A percentile compares a stretch with the other conserved stretches of the same genome.
Evolutionary conservation across 2,329 filamentous ascomycete genomes (phyloP).

Genomic region (Cladosporium colombiae): DNA sequence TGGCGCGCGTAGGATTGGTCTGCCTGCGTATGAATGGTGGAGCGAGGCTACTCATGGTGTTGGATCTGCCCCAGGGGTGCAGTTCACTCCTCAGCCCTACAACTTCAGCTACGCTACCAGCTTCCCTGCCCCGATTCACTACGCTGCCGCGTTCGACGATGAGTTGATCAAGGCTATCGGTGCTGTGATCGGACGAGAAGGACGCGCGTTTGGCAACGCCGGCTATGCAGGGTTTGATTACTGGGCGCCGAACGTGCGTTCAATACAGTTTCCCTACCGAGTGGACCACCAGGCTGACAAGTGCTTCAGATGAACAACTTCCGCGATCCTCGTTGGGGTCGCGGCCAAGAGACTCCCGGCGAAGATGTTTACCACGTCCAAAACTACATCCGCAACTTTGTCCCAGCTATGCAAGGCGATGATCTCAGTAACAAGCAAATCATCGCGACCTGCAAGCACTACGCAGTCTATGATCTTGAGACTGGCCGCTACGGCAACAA

Average conservation of each 20-base stretch:
- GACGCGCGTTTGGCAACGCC: constrained; percentile 61
- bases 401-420: constrained; percentile 32
- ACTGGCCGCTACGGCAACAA: constrained; percentile 49
- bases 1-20: constrained; percentile 54
- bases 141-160: constrained; percentile 63
- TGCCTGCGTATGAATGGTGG: constrained; percentile 60
- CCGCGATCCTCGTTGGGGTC: constrained; percentile 26
- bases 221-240: constrained; percentile 51
- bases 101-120: constrained; percentile 60
- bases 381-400: constrained; percentile 33
- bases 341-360: constrained; percentile 44
- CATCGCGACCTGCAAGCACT: constrained; percentile 38
- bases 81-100: constrained; percentile 9
- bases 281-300: not conserved
- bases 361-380: constrained; percentile 24
- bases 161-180: constrained; percentile 59
- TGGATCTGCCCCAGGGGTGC: constrained; percentile 14
- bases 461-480: constrained; percentile 39
- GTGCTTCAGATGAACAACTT: constrained; percentile 14
- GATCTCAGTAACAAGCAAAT: constrained; percentile 38
- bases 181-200: constrained; percentile 57
- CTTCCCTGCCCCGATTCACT: constrained; percentile 63
- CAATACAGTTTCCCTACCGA: not conserved
- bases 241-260: constrained; percentile 67
- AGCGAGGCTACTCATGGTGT: constrained; percentile 58